phyloP scores from a whole-genome alignment of 257 asterid genomes.

The Penstemon eatonii region DNA sequence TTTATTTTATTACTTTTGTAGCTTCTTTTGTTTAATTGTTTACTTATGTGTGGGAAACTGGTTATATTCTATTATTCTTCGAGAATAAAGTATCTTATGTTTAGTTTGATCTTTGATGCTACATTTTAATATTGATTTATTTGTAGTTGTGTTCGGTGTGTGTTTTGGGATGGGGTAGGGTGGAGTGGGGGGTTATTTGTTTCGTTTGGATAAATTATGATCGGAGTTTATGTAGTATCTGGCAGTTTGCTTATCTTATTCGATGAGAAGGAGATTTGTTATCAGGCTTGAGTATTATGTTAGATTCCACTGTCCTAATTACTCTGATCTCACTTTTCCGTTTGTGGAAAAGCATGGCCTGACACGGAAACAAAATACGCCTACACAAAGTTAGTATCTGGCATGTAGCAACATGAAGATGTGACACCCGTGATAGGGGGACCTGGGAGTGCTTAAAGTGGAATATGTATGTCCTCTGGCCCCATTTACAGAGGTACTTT shows the following conservation, averaged over 20 bases:
- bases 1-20: background rate
- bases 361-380: background rate
- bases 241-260: background rate
- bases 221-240: slow-evolving; percentile 1
- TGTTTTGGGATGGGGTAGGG: background rate
- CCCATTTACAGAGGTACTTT: background rate
- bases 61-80: slow-evolving; percentile 2
- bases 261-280: background rate
- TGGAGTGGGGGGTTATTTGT: background rate
- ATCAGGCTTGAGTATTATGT: slow-evolving; percentile 5
- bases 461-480: background rate
- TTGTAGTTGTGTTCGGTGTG: background rate
- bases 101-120: slow-evolving; percentile 20
- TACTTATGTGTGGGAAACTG: slow-evolving; percentile 15
- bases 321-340: slow-evolving; percentile 9
- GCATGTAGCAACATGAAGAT: background rate
- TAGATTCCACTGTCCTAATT: slow-evolving; percentile 2
- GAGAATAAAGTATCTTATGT: slow-evolving; percentile 13
- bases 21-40: slow-evolving; percentile 26
- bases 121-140: slow-evolving; percentile 6
- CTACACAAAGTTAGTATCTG: background rate
- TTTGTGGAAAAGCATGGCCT: slow-evolving; percentile 13
- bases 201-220: background rate
- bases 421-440: background rate
- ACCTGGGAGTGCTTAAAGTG: background rate